These are phyloP conservation scores for Agaricus blazei DNA, from an alignment of 768 basidiomycete genomes.

Conservation along the genomic window DNA sequence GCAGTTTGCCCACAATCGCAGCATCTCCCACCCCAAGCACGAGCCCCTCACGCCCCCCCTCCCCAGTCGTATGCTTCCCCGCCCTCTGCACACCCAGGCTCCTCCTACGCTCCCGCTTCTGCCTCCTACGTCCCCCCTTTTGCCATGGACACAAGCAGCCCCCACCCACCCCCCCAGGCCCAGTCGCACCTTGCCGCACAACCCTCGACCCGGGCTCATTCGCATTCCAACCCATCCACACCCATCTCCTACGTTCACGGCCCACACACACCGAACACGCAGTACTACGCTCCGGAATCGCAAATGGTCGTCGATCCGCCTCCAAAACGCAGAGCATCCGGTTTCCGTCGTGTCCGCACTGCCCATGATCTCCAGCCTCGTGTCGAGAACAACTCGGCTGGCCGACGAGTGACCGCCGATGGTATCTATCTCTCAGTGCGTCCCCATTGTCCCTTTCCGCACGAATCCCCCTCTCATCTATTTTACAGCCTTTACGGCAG, in stretches of 20 bases:
- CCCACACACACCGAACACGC: constrained; percentile 42
- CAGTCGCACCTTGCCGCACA: constrained; percentile 50
- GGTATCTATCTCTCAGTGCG: constrained; percentile 81
- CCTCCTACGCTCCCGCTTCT: not conserved
- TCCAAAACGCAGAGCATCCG: constrained; percentile 65
- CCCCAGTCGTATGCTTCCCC: constrained; percentile 56
- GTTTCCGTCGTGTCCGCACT: constrained; percentile 76
- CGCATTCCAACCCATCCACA: constrained; percentile 64
- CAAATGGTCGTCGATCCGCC: constrained; percentile 69
- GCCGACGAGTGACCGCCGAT: constrained; percentile 72
- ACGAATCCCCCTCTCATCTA: constrained; percentile 10
- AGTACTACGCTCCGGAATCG: constrained; percentile 61
- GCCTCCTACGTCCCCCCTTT: constrained; percentile 31
- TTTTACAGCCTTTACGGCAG: constrained; percentile 48
- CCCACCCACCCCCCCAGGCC: constrained; percentile 46
- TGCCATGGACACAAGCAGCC: constrained; percentile 61
- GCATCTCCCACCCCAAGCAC: constrained; percentile 50
- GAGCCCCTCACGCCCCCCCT: constrained; percentile 46
- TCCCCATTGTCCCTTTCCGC: constrained; percentile 14
- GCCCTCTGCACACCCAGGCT: constrained; percentile 18
- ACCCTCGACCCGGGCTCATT: constrained; percentile 44
- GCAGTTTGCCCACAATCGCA: constrained; percentile 51
- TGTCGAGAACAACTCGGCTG: constrained; percentile 54
- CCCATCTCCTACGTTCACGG: constrained; percentile 64
- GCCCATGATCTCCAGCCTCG: constrained; percentile 74